Conservation (phyloP, 2,329 filamentous ascomycete species). For the Cladophialophora exuberans region DNA sequence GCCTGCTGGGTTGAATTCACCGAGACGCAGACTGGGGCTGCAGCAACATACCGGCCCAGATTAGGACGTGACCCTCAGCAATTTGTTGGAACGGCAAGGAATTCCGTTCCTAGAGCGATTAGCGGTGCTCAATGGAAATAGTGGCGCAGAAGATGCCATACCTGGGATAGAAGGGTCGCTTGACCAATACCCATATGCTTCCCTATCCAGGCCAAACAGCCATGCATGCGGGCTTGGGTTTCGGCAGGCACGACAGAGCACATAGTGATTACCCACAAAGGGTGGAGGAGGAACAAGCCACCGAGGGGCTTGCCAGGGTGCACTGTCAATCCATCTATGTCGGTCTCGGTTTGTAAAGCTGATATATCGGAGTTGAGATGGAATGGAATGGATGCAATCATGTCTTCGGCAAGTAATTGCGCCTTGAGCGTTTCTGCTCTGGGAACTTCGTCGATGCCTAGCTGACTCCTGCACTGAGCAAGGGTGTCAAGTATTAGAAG, state of each 20-base stretch:
- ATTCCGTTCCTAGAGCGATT: neutral
- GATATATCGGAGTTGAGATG: too few relatives aligned
- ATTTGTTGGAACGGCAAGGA: neutral
- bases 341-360: too few relatives aligned
- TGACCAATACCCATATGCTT: slow-evolving; percentile 34
- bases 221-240: slow-evolving; percentile 24
- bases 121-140: neutral
- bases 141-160: neutral
- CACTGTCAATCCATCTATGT: too few relatives aligned
- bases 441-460: neutral
- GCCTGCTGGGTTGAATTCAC: too few relatives aligned
- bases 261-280: slow-evolving; percentile 29
- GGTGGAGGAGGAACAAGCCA: slow-evolving; percentile 36
- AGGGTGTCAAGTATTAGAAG: slow-evolving; percentile 18
- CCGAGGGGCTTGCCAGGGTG: slow-evolving; percentile 33
- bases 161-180: neutral
- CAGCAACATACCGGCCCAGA: slow-evolving; percentile 20
- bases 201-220: slow-evolving; percentile 35
- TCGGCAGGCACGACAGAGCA: slow-evolving; percentile 23
- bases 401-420: neutral
- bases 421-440: neutral
- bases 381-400: slow-evolving; percentile 23
- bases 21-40: too few relatives aligned
- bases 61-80: slow-evolving; percentile 10
- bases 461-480: neutral